Evolutionary conservation across 164 flowering plant genomes (phyloP).

Genomic region (Berberis vulgaris): DNA sequence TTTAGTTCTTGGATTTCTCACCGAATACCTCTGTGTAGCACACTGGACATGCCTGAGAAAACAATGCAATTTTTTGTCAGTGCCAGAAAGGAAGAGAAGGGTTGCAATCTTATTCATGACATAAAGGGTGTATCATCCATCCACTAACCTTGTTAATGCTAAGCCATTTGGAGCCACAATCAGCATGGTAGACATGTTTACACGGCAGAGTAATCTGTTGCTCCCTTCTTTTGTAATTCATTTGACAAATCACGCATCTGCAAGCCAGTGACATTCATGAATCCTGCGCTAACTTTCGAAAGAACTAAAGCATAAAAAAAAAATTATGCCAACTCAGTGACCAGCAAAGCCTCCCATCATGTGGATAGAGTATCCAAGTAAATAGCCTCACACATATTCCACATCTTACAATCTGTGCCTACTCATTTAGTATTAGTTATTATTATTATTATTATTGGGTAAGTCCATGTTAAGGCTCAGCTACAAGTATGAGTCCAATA

Average conservation of each 20-base stretch:
- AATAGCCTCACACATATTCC: too few relatives aligned
- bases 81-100: neutral
- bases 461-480: too few relatives aligned
- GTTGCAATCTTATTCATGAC: neutral
- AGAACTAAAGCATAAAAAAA: too few relatives aligned
- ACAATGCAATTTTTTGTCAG: neutral
- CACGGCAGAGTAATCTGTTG: constrained; percentile 67
- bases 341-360: too few relatives aligned
- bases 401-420: too few relatives aligned
- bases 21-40: constrained; percentile 65
- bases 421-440: too few relatives aligned
- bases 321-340: too few relatives aligned
- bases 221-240: constrained; percentile 74
- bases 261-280: constrained; percentile 1
- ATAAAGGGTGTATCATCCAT: neutral
- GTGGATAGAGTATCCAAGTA: too few relatives aligned
- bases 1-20: constrained; percentile 24
- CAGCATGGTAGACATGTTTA: constrained; percentile 68
- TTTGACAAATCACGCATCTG: constrained; percentile 92
- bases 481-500: too few relatives aligned
- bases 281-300: too few relatives aligned
- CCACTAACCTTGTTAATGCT: constrained; percentile 75
- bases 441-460: too few relatives aligned
- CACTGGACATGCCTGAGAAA: constrained; percentile 67
- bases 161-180: constrained; percentile 75